Evolutionary conservation across 495 filamentous ascomycete species (phyloP).

Genomic region (Xylaria intraflava): DNA sequence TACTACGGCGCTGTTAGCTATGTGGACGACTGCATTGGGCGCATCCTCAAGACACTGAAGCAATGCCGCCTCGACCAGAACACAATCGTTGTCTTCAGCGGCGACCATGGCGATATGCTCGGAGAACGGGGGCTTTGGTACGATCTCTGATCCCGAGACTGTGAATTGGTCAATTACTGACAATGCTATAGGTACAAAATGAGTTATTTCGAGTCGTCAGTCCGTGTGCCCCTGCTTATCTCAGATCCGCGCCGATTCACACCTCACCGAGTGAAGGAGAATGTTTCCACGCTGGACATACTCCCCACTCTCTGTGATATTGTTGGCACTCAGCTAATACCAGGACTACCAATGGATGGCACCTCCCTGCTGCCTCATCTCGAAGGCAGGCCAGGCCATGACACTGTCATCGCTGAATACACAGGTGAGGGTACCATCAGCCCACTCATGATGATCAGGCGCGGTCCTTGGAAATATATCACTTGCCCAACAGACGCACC

Average conservation of each 20-base stretch:
- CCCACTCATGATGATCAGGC: constrained; percentile 85
- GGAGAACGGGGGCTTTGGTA: constrained; percentile 78
- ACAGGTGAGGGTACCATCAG: constrained; percentile 81
- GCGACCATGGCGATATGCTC: constrained; percentile 90
- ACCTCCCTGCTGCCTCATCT: constrained; percentile 65
- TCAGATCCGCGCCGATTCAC: constrained; percentile 61
- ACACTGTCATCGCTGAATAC: constrained; percentile 82
- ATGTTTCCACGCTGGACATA: constrained; percentile 81
- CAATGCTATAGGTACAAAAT: constrained; percentile 65
- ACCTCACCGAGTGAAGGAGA: constrained; percentile 62
- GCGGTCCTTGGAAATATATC: constrained; percentile 76
- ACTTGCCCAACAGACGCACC: constrained; percentile 73
- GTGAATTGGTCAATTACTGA: neutral
- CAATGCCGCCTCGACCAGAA: constrained; percentile 69
- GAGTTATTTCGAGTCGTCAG: constrained; percentile 80
- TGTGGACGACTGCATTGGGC: constrained; percentile 80
- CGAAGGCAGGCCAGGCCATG: constrained; percentile 52
- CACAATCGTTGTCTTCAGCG: constrained; percentile 80
- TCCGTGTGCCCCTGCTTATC: constrained; percentile 74
- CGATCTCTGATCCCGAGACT: neutral
- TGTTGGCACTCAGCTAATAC: constrained; percentile 57
- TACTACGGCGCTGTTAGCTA: constrained; percentile 88
- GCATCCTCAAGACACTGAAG: constrained; percentile 64
- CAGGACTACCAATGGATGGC: constrained; percentile 69
- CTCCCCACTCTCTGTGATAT: constrained; percentile 77